Base-by-base conservation (phyloP, 108 stramenopile species). In the Seminavis robusta region DNA sequence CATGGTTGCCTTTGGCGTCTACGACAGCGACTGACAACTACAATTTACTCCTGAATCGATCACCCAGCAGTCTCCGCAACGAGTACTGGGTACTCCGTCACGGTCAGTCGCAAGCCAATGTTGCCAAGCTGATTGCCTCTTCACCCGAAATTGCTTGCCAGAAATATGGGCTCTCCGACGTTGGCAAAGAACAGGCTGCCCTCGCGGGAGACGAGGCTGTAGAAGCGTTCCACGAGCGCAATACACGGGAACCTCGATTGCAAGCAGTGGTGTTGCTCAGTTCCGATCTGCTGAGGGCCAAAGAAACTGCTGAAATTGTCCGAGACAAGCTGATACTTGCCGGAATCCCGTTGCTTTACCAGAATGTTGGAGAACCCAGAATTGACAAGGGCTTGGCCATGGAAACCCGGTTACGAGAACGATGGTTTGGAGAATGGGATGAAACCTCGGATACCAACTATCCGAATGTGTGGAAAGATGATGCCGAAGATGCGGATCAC, bases 41-140 rank as follows among this genome's bases (percentile, higher is more conserved):
- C 36, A 48, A 48, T 9, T 9, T 48, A 9, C 47, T 48, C 5
- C 27, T 24, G 4, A 5, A 48, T 9, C 47, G 47, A 4, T 33
- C 31, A 23, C 2, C 52, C n/a, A n/a, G n/a, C n/a, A n/a, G n/a
- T 16, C 59, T 71, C 8, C 52, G 2, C 19, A 69, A 81, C 33
- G 31, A 49, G 2, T 76, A 54, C 57, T 90, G 39, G 67, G 88
- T 84, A 11, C 69, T 95, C 17, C 86, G 94, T 10, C 94, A 95
- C 65, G 94, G 94, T 6, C 84, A 92, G 61, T 85, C 83, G 26
- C 48, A 82, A 17, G 94, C 94, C 25, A 95, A 95, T 60, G 90
- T 92, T 10, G 76, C 63, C 1, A 61, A 71, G 33, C 59, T 89
- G 4, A 95, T 95, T 45, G 86, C 88, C 1, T 86, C 88, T 1